Percentiles rank a stretch among this genome's conserved stretches.
Evolutionary conservation across 306 rosid species (phyloP).

Genomic region (Inga leiocalycina): DNA sequence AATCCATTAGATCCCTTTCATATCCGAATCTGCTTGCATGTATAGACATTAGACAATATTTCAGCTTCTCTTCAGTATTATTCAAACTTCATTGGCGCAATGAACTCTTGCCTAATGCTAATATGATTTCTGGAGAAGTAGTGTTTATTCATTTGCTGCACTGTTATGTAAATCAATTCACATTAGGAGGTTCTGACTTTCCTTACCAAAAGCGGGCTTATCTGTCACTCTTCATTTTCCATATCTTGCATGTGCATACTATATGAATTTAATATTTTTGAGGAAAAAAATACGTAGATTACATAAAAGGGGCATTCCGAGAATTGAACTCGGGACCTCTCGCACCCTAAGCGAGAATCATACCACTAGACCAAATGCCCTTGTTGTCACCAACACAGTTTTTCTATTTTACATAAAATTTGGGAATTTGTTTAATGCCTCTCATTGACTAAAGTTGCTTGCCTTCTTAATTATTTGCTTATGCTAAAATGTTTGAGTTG

Average conservation of each 20-base stretch:
- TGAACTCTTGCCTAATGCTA: background rate
- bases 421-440: background rate
- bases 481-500: background rate
- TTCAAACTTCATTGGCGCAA: background rate
- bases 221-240: background rate
- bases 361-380: slow-evolving; percentile 8
- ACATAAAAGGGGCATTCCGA: background rate
- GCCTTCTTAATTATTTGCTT: background rate
- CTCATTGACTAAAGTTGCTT: background rate
- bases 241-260: background rate
- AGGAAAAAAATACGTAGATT: background rate
- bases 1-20: background rate
- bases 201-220: background rate
- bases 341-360: slow-evolving; percentile 8
- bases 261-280: too few relatives aligned
- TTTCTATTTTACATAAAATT: background rate
- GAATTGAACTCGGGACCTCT: slow-evolving; percentile 1
- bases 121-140: background rate
- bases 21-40: background rate
- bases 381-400: background rate
- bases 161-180: background rate
- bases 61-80: background rate
- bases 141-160: background rate
- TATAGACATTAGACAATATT: background rate
- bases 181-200: background rate